These are phyloP conservation scores for Quercus cerris DNA, from an alignment of 306 rosid species.

Conservation along the genomic window DNA sequence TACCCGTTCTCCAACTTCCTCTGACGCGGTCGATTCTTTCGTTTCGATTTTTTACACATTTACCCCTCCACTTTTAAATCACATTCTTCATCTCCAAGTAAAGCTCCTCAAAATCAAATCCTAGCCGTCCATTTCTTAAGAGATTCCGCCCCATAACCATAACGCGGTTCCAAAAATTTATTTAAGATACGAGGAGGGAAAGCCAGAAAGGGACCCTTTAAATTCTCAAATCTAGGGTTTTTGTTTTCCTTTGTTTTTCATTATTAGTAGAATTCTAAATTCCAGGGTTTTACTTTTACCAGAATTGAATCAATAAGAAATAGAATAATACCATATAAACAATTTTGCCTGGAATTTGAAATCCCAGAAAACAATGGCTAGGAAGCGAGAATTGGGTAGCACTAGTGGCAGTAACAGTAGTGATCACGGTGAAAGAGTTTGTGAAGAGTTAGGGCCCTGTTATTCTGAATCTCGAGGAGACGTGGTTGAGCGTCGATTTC, in stretches of 20 bases:
- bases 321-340: too few species aligned
- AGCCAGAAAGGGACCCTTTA: not conserved
- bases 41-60: not conserved
- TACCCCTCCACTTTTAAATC: not conserved
- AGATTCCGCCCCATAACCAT: not conserved
- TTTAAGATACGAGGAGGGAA: not conserved
- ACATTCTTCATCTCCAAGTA: not conserved
- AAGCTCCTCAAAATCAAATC: not conserved
- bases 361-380: not conserved
- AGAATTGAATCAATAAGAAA: too few species aligned
- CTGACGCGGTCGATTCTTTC: too few species aligned
- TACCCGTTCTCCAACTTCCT: too few species aligned
- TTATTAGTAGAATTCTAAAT: too few species aligned
- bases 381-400: conserved; percentile 9
- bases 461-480: not conserved
- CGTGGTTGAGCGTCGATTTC: conserved; percentile 20
- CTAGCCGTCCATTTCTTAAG: not conserved
- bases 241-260: not conserved
- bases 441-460: not conserved
- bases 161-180: not conserved
- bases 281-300: too few species aligned
- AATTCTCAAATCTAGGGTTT: not conserved
- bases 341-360: not conserved
- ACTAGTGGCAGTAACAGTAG: not conserved
- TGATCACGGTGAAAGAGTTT: not conserved